Conservation (phyloP, 2,329 filamentous ascomycete genomes). For the Aspergillus thermomutatus region DNA sequence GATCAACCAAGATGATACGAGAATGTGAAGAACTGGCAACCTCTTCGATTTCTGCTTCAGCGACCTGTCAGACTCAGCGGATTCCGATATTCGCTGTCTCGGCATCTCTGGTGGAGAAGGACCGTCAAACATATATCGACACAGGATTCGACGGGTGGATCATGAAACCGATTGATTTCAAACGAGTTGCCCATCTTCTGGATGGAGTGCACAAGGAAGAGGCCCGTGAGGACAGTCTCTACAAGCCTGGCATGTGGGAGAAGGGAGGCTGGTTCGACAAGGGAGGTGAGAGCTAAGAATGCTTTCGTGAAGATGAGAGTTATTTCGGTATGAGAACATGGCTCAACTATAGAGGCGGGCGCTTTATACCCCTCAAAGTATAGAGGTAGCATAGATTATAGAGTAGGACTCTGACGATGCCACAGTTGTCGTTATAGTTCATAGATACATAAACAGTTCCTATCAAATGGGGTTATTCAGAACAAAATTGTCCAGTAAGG, state of each 20-base stretch:
- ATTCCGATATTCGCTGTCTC: slow-evolving; percentile 85
- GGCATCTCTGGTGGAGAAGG: slow-evolving; percentile 70
- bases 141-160: slow-evolving; percentile 89
- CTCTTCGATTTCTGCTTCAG: slow-evolving; percentile 37
- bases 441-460: not conserved
- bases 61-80: slow-evolving; percentile 49
- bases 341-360: not conserved
- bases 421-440: not conserved
- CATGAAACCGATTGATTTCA: slow-evolving; percentile 80
- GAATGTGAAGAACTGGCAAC: slow-evolving; percentile 59
- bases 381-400: not conserved
- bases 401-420: not conserved
- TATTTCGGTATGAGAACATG: not conserved
- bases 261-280: slow-evolving; percentile 75
- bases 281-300: slow-evolving; percentile 10
- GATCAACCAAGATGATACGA: slow-evolving; percentile 79
- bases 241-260: slow-evolving; percentile 73
- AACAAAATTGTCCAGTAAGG: not conserved
- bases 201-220: slow-evolving; percentile 63
- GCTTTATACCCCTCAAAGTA: not conserved
- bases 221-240: slow-evolving; percentile 61
- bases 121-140: slow-evolving; percentile 66
- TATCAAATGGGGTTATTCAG: not conserved
- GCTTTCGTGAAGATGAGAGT: slow-evolving; percentile 8
- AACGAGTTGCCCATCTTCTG: slow-evolving; percentile 66